phyloP scores from a whole-genome alignment of 306 rosid genomes.

The Canavalia ensiformis region DNA sequence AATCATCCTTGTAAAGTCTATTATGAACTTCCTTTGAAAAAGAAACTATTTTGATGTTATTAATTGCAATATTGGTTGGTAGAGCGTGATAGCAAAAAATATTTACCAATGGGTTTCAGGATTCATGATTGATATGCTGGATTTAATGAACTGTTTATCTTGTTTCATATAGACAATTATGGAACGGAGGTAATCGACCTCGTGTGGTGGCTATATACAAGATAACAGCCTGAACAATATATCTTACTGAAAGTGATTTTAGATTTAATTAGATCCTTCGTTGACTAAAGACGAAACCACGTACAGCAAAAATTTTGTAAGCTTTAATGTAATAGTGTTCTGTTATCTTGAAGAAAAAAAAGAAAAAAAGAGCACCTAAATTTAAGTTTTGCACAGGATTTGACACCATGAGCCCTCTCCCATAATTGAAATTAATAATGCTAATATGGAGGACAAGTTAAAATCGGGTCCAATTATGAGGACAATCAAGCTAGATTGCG shows the following conservation, averaged over 20 bases:
- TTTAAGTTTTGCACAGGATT: constrained; percentile 34
- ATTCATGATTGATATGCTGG: constrained; percentile 13
- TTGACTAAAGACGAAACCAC: constrained; percentile 6
- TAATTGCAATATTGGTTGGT: no score
- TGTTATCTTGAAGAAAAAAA: neutral
- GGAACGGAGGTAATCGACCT: neutral
- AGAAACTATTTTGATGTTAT: no score
- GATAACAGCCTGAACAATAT: neutral
- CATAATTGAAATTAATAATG: constrained; percentile 57
- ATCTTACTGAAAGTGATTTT: constrained; percentile 43
- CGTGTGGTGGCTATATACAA: constrained; percentile 19
- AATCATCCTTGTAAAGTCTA: no score
- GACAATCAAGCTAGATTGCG: neutral
- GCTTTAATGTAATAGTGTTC: neutral
- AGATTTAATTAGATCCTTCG: constrained; percentile 31
- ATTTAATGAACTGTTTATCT: neutral
- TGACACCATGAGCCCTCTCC: constrained; percentile 40
- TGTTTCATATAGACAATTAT: neutral
- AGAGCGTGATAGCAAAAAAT: neutral
- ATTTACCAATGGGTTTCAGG: neutral
- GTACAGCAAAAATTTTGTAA: constrained; percentile 9
- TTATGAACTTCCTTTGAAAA: no score
- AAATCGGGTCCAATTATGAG: constrained; percentile 32
- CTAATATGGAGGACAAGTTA: neutral
- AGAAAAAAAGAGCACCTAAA: neutral